Conservation (phyloP, 805 yeast species). For the Ogataea haglerorum region DNA sequence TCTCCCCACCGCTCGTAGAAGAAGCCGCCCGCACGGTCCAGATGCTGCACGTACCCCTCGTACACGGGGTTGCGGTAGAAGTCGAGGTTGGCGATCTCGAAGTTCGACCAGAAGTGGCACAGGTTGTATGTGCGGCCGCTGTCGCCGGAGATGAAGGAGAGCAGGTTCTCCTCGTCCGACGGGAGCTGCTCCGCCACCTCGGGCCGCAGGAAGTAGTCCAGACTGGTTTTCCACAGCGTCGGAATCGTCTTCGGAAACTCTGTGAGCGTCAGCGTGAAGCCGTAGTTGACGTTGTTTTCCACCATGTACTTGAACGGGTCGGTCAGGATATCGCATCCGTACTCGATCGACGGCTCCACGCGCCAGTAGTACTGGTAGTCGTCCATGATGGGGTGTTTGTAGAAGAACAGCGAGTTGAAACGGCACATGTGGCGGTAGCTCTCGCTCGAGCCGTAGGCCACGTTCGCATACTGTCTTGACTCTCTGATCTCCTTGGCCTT, state of each 20-base stretch:
- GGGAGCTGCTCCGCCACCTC: slow-evolving; percentile 19
- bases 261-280: slow-evolving; percentile 50
- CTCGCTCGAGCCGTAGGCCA: slow-evolving; percentile 62
- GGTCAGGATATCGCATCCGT: slow-evolving; percentile 50
- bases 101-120: slow-evolving; percentile 84
- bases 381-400: slow-evolving; percentile 47
- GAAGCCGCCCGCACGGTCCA: slow-evolving; percentile 73
- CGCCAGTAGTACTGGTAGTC: slow-evolving; percentile 62
- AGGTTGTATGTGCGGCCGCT: slow-evolving; percentile 59
- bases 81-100: slow-evolving; percentile 68
- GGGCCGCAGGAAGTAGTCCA: slow-evolving; percentile 37
- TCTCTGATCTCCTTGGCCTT: slow-evolving; percentile 37
- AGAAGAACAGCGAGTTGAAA: slow-evolving; percentile 49
- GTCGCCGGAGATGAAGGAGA: slow-evolving; percentile 64
- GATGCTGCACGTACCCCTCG: slow-evolving; percentile 53
- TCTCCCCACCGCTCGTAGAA: slow-evolving; percentile 93
- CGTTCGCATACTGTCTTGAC: slow-evolving; percentile 32
- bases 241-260: slow-evolving; percentile 50
- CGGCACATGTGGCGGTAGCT: slow-evolving; percentile 73
- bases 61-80: slow-evolving; percentile 59
- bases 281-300: slow-evolving; percentile 47
- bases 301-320: slow-evolving; percentile 55
- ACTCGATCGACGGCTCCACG: slow-evolving; percentile 53
- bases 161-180: slow-evolving; percentile 36
- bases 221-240: slow-evolving; percentile 48